Conservation (phyloP, 176 grass and related monocot species). For the Zea luxurians region DNA sequence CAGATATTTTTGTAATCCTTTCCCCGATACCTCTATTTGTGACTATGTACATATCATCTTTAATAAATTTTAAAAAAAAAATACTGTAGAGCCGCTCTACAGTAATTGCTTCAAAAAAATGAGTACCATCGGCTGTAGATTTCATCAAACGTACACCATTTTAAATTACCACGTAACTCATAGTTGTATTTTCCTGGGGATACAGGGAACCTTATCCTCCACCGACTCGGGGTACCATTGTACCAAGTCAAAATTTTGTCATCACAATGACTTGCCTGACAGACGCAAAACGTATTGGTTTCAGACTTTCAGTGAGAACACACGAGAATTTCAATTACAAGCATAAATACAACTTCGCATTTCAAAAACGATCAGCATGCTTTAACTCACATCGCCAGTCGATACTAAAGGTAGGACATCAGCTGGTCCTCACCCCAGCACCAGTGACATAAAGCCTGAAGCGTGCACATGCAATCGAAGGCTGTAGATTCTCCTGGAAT, state of each 20-base stretch:
- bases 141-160: no score
- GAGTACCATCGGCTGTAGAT: no score
- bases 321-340: neutral
- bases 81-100: no score
- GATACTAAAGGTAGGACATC: constrained; percentile 6
- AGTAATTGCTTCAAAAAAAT: no score
- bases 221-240: neutral
- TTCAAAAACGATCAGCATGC: neutral
- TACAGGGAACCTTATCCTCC: no score
- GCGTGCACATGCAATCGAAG: neutral
- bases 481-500: constrained; percentile 26
- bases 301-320: neutral
- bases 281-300: neutral
- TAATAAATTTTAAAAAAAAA: no score
- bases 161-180: no score
- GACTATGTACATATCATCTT: no score
- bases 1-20: no score
- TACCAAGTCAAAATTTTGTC: constrained; percentile 10
- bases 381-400: neutral
- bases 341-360: neutral
- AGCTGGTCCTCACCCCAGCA: constrained; percentile 24
- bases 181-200: no score
- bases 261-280: constrained; percentile 9
- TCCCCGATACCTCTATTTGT: no score
- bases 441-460: constrained; percentile 18